Evolutionary conservation across 768 basidiomycete genomes (phyloP), one percentile per base, ranked within the genome.

Genomic region (Rossbeevera mucosa): DNA sequence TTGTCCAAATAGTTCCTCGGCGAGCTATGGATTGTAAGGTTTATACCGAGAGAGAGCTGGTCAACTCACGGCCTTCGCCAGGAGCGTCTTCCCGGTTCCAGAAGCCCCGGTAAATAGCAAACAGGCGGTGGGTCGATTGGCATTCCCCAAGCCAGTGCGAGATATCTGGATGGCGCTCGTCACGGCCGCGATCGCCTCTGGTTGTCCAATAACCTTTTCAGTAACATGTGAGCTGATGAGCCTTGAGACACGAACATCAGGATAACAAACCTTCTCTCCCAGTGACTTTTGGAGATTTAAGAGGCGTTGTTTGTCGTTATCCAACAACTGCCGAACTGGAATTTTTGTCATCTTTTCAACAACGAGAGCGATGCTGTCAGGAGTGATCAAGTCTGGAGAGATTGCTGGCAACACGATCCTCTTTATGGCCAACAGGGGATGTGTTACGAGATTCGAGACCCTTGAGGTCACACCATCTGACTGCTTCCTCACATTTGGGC

Each of bases 131-230:
- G 78, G 78, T 36, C 75, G 62, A 40, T 71, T 63, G 25, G 74
- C 70, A 50, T 76, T 75, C 40, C 73, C 64, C 11, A 80, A 61
- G 12, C 78, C 78, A 16, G 74, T 74, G n/a, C 78, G 65, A 6
- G 75, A 75, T 22, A 80, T 65, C 33, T 77, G 68, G 31, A 80
- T 73, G 5, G 78, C 78, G 54, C 78, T 74, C 16, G 74, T 66
- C 42, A 79, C 76, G 2, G 78, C 71, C n/a, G 67, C 65, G 47
- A 79, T 66, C 7, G 76, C 78, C 36, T 74, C 69, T 25, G 74
- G 73, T 56, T 80, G 78, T 12, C 56, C 56, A 12, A 30, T 52
- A 13, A 57, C 56, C 56, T 57, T 22, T 4, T 30, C 29, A 30
- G 14, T 30, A 24, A 11, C 4, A 7, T 7, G 46, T 47, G 14